phyloP scores from a whole-genome alignment of 2,329 filamentous ascomycete genomes.

The Sporothrix mexicana region DNA sequence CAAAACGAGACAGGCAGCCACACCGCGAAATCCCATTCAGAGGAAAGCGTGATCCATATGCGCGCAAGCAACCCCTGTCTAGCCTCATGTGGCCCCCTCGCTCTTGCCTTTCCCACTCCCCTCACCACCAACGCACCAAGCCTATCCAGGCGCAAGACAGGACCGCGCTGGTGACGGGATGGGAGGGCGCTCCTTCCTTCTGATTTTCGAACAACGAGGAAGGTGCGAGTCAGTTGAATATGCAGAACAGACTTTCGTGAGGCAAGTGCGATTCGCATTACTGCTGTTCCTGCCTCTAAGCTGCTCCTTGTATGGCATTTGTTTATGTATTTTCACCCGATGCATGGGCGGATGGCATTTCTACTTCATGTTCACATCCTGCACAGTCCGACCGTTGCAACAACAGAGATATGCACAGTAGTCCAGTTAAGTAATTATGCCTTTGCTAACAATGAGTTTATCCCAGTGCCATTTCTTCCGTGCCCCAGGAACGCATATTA shows the following conservation, averaged over 20 bases:
- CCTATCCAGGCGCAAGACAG: conserved; percentile 19
- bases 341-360: neutral
- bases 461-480: neutral
- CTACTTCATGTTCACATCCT: neutral
- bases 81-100: conserved; percentile 13
- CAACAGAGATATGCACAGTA: neutral
- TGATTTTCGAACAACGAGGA: neutral
- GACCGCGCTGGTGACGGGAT: neutral
- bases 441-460: neutral
- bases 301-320: neutral
- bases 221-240: neutral
- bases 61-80: conserved; percentile 19
- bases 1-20: neutral
- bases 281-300: neutral
- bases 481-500: neutral
- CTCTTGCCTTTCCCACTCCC: conserved; percentile 17
- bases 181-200: neutral
- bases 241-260: neutral
- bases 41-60: conserved; percentile 18
- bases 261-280: conserved; percentile 8
- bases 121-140: conserved; percentile 17
- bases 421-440: neutral
- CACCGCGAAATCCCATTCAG: conserved; percentile 12
- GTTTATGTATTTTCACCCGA: neutral
- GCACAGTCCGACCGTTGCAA: neutral